These are phyloP conservation scores for Endoconidiophora polonica DNA, from an alignment of 2,329 filamentous ascomycete species.

Conservation along the genomic window DNA sequence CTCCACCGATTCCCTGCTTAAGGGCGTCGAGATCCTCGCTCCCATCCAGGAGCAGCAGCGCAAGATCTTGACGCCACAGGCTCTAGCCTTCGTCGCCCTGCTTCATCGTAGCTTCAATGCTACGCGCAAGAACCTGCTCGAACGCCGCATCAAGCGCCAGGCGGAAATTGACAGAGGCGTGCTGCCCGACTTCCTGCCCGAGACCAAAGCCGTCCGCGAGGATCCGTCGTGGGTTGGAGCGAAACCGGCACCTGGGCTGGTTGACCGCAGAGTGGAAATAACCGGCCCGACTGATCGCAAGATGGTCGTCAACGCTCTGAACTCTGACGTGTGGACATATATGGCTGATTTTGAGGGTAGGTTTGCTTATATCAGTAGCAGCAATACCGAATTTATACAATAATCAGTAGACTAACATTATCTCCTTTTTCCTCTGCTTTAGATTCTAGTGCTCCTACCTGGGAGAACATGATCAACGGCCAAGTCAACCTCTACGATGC, in stretches of 20 bases:
- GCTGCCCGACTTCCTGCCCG: conserved; percentile 83
- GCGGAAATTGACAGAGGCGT: conserved; percentile 81
- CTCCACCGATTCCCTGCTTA: conserved; percentile 58
- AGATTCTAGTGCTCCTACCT: conserved; percentile 93
- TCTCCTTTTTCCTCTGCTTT: conserved; percentile 1
- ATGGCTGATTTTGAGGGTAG: conserved; percentile 98
- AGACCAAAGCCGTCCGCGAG: conserved; percentile 90
- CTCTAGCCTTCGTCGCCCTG: conserved; percentile 79
- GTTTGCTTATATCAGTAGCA: conserved; percentile 15
- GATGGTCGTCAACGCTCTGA: conserved; percentile 97
- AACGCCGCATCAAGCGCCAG: conserved; percentile 74
- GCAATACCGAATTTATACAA: neutral
- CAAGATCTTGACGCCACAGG: conserved; percentile 84
- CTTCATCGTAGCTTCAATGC: conserved; percentile 89
- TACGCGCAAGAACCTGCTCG: conserved; percentile 73
- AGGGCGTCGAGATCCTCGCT: conserved; percentile 77
- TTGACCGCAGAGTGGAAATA: conserved; percentile 91
- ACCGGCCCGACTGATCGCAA: conserved; percentile 94
- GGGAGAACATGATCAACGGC: conserved; percentile 98
- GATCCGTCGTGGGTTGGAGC: conserved; percentile 89
- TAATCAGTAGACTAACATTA: neutral
- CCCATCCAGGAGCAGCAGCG: conserved; percentile 58
- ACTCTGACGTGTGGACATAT: conserved; percentile 93
- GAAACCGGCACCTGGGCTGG: conserved; percentile 73
- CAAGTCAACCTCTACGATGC: conserved; percentile 97